These are phyloP conservation scores for Wickerhamomyces bovis DNA, from an alignment of 805 yeast species.

Conservation along the genomic window DNA sequence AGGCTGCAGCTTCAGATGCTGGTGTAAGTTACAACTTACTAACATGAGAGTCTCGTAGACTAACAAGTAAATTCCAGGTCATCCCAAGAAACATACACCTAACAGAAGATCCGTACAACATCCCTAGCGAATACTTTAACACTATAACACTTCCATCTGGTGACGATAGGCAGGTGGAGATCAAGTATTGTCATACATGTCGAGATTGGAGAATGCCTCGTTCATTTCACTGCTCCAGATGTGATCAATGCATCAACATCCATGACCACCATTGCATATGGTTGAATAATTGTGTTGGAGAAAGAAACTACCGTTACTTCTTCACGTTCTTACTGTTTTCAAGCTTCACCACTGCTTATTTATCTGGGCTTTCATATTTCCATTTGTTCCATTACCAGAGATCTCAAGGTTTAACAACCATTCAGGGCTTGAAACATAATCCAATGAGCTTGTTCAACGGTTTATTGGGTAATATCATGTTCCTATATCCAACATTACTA, in stretches of 20 bases:
- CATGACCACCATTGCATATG: constrained; percentile 42
- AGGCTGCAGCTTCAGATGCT: constrained; percentile 59
- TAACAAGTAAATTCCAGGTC: not conserved
- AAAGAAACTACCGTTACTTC: constrained; percentile 62
- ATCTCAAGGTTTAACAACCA: constrained; percentile 7
- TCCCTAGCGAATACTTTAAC: constrained; percentile 57
- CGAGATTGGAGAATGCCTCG: constrained; percentile 73
- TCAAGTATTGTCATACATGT: constrained; percentile 61
- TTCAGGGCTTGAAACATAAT: constrained; percentile 20
- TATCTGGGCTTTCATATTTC: constrained; percentile 28
- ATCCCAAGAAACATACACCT: constrained; percentile 64
- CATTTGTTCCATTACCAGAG: constrained; percentile 20
- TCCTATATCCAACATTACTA: constrained; percentile 53
- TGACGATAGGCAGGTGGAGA: constrained; percentile 26
- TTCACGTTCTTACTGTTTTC: constrained; percentile 40
- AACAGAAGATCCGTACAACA: constrained; percentile 30
- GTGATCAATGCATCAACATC: constrained; percentile 51
- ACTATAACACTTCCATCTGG: constrained; percentile 42
- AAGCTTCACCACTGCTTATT: constrained; percentile 25
- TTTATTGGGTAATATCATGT: constrained; percentile 38
- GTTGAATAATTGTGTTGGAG: constrained; percentile 74
- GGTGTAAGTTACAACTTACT: constrained; percentile 31
- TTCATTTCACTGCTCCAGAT: constrained; percentile 65
- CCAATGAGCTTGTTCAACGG: constrained; percentile 48
- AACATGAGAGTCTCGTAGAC: not conserved